Base-by-base conservation (phyloP, 1,139 yeast species). In the Protomyces lactucae-debilis region DNA sequence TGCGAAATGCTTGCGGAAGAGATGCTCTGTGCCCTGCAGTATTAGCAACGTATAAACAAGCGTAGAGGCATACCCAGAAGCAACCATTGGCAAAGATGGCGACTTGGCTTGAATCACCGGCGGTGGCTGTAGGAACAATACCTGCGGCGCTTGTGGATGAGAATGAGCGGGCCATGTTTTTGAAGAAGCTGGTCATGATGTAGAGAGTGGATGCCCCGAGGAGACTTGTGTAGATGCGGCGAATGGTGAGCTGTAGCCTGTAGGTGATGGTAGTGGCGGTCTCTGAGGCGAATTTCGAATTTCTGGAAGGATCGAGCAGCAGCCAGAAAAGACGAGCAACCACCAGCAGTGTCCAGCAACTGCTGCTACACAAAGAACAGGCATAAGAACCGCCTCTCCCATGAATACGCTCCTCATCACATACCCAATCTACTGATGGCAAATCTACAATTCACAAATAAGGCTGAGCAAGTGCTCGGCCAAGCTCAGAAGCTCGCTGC, bases 381-480 rank as follows among this genome's bases (percentile, higher is more conserved):
- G 32, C 32, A 28, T 28, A 28, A 28, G 32, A 28, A 28, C 32
- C 3, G 8, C 32, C 32, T 28, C 32, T 6, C 32, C 8, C 8
- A 28, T 28, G 32, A 4, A 40, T 4, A 6, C 10, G 9, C 21
- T 5, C 46, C n/a, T 53, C 45, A 8, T 23, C 57, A 39, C 51
- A 39, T 9, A 52, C 16, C 37, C 5, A 28, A 4, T 28, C 32
- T 28, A 2, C 8, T 28, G 35, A 59, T 59, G 63, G 43, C 63
- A 82, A 77, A 76, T 66, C 69, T 72, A 48, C 74, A 74, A 70
- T 71, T 90, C 71, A 93, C 99, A 67, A 98, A 95, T 75, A 88
- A 95, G 76, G 98, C 97, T 60, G 83, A 89, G 72, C 85, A 83
- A 68, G 84, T 92, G 69, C 81, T 95, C 61, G 86, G 87, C 71